A percentile compares a stretch with the other conserved stretches of the same genome.
phyloP scores from a whole-genome alignment of 163 green algal species.

The Scenedesmus sp. region DNA sequence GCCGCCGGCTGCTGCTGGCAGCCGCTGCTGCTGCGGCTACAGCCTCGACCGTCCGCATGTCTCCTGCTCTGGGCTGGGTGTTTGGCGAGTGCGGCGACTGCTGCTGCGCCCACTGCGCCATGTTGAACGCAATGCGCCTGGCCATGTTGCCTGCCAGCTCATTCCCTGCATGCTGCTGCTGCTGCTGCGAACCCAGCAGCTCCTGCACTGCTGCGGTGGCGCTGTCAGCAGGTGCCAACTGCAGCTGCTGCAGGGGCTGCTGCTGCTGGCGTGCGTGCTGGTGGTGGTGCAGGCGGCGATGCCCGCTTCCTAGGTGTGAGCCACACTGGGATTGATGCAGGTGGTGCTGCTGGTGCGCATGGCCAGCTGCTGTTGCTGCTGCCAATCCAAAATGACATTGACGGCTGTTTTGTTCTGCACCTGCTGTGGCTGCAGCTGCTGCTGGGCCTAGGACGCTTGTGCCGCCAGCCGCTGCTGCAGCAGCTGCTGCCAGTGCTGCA shows the following conservation, averaged over 20 bases:
- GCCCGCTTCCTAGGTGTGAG: not conserved
- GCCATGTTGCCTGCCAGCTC: slow-evolving; percentile 65
- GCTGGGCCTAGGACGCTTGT: not conserved
- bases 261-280: slow-evolving; percentile 6
- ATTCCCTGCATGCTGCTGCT: not conserved
- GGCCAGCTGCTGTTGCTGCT: not conserved
- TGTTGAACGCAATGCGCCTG: slow-evolving; percentile 64
- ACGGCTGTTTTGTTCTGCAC: not conserved
- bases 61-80: not conserved
- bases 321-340: too few relatives aligned
- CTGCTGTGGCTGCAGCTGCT: not conserved
- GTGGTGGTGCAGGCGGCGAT: not conserved
- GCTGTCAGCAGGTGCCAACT: not conserved
- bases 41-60: slow-evolving; percentile 63
- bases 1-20: slow-evolving; percentile 64
- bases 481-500: slow-evolving; percentile 18
- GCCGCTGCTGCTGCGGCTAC: slow-evolving; percentile 66
- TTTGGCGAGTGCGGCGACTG: slow-evolving; percentile 36
- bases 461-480: slow-evolving; percentile 7
- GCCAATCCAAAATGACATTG: not conserved
- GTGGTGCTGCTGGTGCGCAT: not conserved
- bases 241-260: not conserved
- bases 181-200: not conserved
- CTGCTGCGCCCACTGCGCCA: slow-evolving; percentile 67
- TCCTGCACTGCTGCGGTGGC: slow-evolving; percentile 14